phyloP scores from a whole-genome alignment of 345 rosid genomes.

The Euphorbia tirucalli region DNA sequence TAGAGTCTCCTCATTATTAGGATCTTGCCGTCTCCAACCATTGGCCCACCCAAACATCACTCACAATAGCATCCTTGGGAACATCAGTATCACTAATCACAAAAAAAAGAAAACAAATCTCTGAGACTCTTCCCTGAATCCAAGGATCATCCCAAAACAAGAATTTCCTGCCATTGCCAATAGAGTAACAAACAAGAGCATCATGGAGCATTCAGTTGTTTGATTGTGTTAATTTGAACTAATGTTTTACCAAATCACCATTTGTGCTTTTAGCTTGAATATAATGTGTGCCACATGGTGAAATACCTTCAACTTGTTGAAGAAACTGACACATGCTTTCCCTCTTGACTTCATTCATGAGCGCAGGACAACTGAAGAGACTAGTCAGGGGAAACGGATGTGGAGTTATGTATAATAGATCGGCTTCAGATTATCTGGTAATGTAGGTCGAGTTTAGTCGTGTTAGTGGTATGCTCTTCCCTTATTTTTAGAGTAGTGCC shows the following conservation, averaged over 20 bases:
- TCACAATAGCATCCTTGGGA: too few species aligned
- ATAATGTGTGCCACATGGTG: not conserved
- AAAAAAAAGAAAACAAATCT: too few species aligned
- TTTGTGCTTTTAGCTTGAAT: not conserved
- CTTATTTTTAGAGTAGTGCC: constrained; percentile 18
- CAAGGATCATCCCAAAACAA: too few species aligned
- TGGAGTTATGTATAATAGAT: constrained; percentile 52
- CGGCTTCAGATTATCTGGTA: constrained; percentile 38
- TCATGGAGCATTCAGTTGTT: too few species aligned
- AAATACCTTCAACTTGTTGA: not conserved
- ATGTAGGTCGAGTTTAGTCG: constrained; percentile 27
- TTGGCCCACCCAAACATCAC: too few species aligned
- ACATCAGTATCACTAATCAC: too few species aligned
- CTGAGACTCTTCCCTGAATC: too few species aligned
- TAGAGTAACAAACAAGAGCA: too few species aligned
- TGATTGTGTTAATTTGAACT: not conserved
- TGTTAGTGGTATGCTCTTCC: constrained; percentile 35
- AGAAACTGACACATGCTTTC: not conserved
- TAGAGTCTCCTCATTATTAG: too few species aligned
- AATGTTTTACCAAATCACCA: not conserved
- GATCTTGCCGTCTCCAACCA: too few species aligned
- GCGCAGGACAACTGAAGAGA: constrained; percentile 79
- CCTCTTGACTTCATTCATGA: not conserved
- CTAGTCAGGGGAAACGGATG: constrained; percentile 67
- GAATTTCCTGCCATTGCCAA: too few species aligned